Evolutionary conservation across 768 basidiomycete genomes (phyloP).

Genomic region (Ramaria rubella): DNA sequence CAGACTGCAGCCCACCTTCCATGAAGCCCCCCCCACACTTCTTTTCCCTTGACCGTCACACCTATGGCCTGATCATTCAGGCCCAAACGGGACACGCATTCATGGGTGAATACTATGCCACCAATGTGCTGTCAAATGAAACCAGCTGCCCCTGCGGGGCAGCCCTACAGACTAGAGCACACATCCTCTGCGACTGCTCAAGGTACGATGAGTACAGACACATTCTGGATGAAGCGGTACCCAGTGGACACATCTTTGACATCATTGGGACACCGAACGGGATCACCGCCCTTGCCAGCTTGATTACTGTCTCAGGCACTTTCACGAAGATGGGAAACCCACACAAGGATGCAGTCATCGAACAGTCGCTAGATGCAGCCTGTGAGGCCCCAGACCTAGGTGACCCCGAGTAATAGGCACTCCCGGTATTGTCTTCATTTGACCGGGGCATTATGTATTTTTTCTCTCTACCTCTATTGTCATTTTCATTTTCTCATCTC

Average conservation of each 20-base stretch:
- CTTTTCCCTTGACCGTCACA: not conserved
- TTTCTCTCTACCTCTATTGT: too few relatives aligned
- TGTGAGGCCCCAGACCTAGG: too few relatives aligned
- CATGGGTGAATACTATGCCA: too few relatives aligned
- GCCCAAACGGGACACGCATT: too few relatives aligned
- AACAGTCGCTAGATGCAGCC: too few relatives aligned
- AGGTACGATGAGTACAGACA: not conserved
- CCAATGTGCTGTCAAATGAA: not conserved
- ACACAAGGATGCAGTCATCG: too few relatives aligned
- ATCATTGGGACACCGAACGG: slow-evolving; percentile 2
- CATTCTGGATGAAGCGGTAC: not conserved
- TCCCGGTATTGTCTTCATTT: too few relatives aligned
- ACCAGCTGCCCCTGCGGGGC: too few relatives aligned
- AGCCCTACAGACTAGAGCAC: not conserved
- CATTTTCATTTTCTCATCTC: too few relatives aligned
- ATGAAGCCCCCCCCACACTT: not conserved
- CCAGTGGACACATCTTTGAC: not conserved
- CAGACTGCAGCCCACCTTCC: not conserved
- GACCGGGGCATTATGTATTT: too few relatives aligned
- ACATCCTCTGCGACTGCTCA: not conserved
- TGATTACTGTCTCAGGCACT: not conserved
- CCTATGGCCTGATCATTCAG: not conserved
- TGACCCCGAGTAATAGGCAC: too few relatives aligned
- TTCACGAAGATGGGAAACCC: slow-evolving; percentile 5
- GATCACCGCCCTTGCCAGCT: slow-evolving; percentile 1